A percentile compares a stretch with the other conserved stretches of the same genome.
These are phyloP conservation scores for Castanea crenata DNA, from an alignment of 306 rosid species.

Conservation along the genomic window DNA sequence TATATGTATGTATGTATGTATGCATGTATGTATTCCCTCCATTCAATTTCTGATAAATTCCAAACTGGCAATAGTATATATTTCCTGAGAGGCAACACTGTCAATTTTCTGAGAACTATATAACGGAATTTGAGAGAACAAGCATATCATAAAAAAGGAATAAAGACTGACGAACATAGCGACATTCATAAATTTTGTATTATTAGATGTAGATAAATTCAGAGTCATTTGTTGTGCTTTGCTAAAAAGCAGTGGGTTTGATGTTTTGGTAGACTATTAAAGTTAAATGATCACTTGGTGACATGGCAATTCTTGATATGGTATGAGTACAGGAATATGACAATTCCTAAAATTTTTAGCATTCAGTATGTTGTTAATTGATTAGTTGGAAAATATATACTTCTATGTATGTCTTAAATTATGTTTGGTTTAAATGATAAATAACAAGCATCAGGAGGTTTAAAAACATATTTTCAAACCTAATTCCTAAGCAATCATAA, in stretches of 20 bases:
- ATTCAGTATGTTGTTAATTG: background rate
- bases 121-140: background rate
- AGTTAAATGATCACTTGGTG: background rate
- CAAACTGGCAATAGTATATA: background rate
- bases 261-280: background rate
- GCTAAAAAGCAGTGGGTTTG: background rate
- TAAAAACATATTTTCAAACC: background rate
- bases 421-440: background rate
- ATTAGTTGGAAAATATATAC: background rate
- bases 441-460: background rate
- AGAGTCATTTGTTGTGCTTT: background rate
- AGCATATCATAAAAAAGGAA: background rate
- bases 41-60: background rate
- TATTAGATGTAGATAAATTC: background rate
- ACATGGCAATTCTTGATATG: background rate
- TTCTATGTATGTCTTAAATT: background rate
- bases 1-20: background rate
- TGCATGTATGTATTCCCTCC: background rate
- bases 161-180: background rate
- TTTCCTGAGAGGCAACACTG: background rate
- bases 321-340: background rate
- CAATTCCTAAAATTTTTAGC: background rate
- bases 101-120: background rate
- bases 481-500: background rate
- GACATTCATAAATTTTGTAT: background rate